Evolutionary conservation across 2,329 filamentous ascomycete genomes (phyloP).

Genomic region (Endocalyx cinctus): DNA sequence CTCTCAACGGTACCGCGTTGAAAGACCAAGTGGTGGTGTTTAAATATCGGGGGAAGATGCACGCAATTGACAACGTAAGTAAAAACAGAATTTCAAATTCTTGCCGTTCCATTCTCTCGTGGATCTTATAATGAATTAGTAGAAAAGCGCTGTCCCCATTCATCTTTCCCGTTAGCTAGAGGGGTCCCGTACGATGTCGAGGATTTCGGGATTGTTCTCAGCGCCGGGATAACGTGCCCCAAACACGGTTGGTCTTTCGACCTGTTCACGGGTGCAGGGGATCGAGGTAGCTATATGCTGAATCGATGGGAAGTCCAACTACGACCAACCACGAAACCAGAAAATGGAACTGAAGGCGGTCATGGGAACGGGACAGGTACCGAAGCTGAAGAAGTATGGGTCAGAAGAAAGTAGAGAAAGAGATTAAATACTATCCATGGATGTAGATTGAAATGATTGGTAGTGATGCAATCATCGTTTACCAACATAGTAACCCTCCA

Average conservation of each 20-base stretch:
- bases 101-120: not conserved
- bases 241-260: conserved; percentile 72
- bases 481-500: no score
- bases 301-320: conserved; percentile 61
- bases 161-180: conserved; percentile 59
- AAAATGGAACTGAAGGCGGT: not conserved
- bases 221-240: conserved; percentile 53
- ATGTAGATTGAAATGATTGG: no score
- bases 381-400: conserved; percentile 22
- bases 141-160: conserved; percentile 60
- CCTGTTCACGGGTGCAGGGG: conserved; percentile 56
- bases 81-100: not conserved
- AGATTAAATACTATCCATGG: conserved; percentile 15
- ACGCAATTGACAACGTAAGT: conserved; percentile 64
- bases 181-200: conserved; percentile 66
- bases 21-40: conserved; percentile 63
- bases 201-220: conserved; percentile 62
- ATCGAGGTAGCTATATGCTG: conserved; percentile 58
- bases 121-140: conserved; percentile 9
- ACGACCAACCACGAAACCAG: conserved; percentile 23
- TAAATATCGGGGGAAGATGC: conserved; percentile 57
- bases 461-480: no score
- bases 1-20: conserved; percentile 26
- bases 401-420: conserved; percentile 27
- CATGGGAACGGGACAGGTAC: conserved; percentile 4